Base-by-base conservation (phyloP, 345 rosid genomes). In the Corymbia maculata region DNA sequence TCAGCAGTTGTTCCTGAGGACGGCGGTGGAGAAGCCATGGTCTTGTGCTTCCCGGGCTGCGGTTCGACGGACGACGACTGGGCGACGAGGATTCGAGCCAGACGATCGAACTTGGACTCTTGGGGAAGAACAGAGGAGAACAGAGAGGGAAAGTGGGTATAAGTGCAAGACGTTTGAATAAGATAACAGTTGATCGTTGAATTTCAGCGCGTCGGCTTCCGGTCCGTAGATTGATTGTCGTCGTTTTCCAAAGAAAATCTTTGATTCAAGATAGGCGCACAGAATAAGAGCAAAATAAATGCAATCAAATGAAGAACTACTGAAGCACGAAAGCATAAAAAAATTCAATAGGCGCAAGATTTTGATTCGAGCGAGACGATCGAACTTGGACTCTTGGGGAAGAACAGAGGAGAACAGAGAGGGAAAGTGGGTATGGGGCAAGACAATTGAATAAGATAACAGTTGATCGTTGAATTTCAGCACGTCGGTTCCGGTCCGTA, bases 1-100 rank as follows among this genome's bases (percentile, higher is more conserved):
- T 57, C 22, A 47, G 89, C 53, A 4, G 87, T 55, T 55, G 88
- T 66, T 52, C 51, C 64, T 24, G 87, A 75, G 75, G 87, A 86
- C 6, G 87, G 75, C 15, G 68, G 87, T 50, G 96, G 93, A 88
- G 95, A 92, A 50, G 99, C 93, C 97, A 94, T 94, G 14, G 91
- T 79, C 50, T 47, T 89, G 75, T 84, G 24, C 28, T 3, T 89
- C 28, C 68, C 87, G 24, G 5, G 85, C n/a, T 32, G 86, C 82
- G 86, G 80, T 36, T 86, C 85, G 14, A 87, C 79, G 47, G 82
- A 19, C 8, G 89, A 90, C 45, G 89, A 47, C 55, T 57, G 36
- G 28, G 49, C 55, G 86, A 36, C 32, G 86, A 79, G 85, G 44
- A 53, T 86, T 51, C 64, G 64, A 13, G 12, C 47, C 64, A 88